Base-by-base conservation (phyloP, 495 filamentous ascomycete genomes). In the Copromyces sp. region DNA sequence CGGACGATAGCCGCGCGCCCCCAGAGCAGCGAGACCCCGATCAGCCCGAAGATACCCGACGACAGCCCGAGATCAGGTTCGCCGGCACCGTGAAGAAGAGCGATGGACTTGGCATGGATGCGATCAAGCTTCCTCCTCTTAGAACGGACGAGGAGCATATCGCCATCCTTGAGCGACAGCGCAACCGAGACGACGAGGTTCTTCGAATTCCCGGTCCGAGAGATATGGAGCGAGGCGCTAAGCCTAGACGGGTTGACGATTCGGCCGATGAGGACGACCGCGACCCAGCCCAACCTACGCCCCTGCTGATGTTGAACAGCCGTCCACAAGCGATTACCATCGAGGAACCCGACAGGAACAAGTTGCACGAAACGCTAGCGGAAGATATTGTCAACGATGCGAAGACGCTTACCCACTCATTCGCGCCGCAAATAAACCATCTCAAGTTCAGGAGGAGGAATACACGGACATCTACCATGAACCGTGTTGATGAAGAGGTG, bases 131-230 rank as follows among this genome's bases (percentile, higher is more conserved):
- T 9, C 84, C 92, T 3, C 86, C 87, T 0, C 80, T 83, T 3
- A 87, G 88, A 69, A 86, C 83, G 61, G 87, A 90, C 20, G 92
- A 94, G 71, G 90, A 94, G 72, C 91, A 95, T 77, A 94, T 97
- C 74, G 92, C 91, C 3, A 93, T 98, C 77, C 79, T 97, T 20
- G 90, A 97, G 80, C 90, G 92, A 24, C 94, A 96, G 77, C 87
- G 93, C n/a, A 90, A 91, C 69, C 83, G 84, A 4, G 91, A 90
- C 71, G 90, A 91, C 75, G 87, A 87, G 16, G 88, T 92, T 1
- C 80, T 97, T 38, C 90, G 93, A 29, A 97, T 98, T 72, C 94
- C 94, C 0, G 93, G 93, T 59, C 94, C 94, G 3, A 85, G 93
- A 76, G 94, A 96, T 74, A 93, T 91, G 71, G 94, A 98, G 73